Conservation (phyloP, 2,329 filamentous ascomycete genomes). For the Leptographium radiaticola region DNA sequence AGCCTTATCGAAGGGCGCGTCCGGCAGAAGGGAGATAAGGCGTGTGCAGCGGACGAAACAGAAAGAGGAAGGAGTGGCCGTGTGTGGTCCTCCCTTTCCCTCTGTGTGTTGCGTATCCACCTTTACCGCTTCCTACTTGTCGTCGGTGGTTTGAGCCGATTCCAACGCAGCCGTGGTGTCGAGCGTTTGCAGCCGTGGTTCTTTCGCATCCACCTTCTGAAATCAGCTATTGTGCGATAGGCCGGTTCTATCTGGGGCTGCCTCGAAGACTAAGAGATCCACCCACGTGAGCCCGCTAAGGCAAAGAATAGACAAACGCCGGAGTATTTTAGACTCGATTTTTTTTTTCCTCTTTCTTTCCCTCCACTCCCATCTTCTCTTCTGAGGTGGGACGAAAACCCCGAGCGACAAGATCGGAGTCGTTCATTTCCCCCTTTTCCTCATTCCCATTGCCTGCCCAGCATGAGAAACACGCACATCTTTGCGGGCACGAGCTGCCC, state of each 20-base stretch:
- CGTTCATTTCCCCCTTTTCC: neutral
- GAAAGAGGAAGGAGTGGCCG: too few relatives aligned
- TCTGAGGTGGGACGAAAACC: neutral
- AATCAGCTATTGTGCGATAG: neutral
- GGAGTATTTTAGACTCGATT: neutral
- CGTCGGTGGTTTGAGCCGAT: neutral
- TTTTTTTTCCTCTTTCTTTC: neutral
- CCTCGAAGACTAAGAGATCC: neutral
- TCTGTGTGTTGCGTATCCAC: too few relatives aligned
- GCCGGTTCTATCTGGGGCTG: neutral
- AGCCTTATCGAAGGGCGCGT: too few relatives aligned
- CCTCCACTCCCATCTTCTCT: neutral
- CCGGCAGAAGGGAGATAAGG: too few relatives aligned
- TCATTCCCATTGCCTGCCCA: neutral
- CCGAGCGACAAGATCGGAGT: neutral
- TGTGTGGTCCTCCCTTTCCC: too few relatives aligned
- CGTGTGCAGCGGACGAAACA: too few relatives aligned
- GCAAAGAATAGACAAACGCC: neutral
- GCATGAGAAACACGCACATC: slow-evolving; percentile 43
- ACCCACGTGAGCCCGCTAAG: slow-evolving; percentile 1
- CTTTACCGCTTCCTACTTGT: neutral
- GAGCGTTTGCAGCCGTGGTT: neutral
- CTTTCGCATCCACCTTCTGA: neutral
- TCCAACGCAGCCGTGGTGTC: neutral
- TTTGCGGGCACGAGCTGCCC: slow-evolving; percentile 57